A percentile compares a stretch with the other conserved stretches of the same genome.
Conservation (phyloP, 805 yeast genomes). For the Metschnikowia baotianmanensis region DNA sequence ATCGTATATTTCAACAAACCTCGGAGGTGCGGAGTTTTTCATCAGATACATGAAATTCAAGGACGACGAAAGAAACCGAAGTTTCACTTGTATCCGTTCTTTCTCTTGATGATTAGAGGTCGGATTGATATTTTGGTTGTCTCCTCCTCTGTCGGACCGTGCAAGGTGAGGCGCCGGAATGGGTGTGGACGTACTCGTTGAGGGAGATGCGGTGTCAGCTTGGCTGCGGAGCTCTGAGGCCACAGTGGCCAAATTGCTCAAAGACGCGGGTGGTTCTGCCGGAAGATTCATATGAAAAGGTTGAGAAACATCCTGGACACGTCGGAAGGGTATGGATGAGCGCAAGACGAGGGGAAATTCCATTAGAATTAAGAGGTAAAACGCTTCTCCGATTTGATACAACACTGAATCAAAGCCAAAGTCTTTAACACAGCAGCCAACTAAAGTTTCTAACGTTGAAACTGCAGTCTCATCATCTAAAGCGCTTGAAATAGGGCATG, state of each 20-base stretch:
- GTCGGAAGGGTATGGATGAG: slow-evolving; percentile 29
- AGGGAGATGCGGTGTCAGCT: not conserved
- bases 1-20: slow-evolving; percentile 70
- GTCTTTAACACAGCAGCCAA: slow-evolving; percentile 74
- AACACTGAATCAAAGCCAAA: slow-evolving; percentile 76
- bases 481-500: slow-evolving; percentile 28
- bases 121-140: not conserved
- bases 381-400: slow-evolving; percentile 63
- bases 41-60: slow-evolving; percentile 67
- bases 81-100: slow-evolving; percentile 28
- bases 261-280: slow-evolving; percentile 4
- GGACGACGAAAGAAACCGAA: slow-evolving; percentile 52
- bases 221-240: slow-evolving; percentile 27
- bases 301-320: not conserved
- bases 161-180: not conserved
- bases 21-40: slow-evolving; percentile 73
- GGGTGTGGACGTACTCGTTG: not conserved
- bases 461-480: slow-evolving; percentile 52
- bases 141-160: not conserved
- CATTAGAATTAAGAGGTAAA: slow-evolving; percentile 55
- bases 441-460: slow-evolving; percentile 51
- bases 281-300: not conserved
- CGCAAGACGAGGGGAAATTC: slow-evolving; percentile 67
- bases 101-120: slow-evolving; percentile 7
- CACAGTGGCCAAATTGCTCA: slow-evolving; percentile 31